A percentile compares a stretch with the other conserved stretches of the same genome.
These are phyloP conservation scores for Bonia amplexicaulis DNA, from an alignment of 176 grass and related monocot species.

Conservation along the genomic window DNA sequence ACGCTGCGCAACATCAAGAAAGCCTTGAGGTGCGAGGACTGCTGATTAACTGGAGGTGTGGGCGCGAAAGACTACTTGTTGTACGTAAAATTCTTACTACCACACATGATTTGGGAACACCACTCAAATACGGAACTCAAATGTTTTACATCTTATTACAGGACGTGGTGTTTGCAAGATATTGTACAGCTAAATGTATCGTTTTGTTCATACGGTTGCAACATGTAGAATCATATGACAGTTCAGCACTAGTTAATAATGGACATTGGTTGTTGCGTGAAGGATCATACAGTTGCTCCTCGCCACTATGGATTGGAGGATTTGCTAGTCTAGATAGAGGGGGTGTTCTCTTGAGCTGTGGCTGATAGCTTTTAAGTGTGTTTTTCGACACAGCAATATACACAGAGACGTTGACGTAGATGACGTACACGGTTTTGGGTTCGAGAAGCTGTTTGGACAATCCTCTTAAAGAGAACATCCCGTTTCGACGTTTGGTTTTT, in stretches of 20 bases:
- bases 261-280: too few species aligned
- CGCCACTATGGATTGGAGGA: neutral
- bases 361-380: fast-evolving
- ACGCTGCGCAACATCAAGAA: slow-evolving; percentile 62
- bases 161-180: neutral
- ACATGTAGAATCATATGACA: neutral
- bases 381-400: too few species aligned
- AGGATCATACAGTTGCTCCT: neutral
- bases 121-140: neutral
- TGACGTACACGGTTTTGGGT: too few species aligned
- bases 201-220: neutral
- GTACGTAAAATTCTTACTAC: neutral
- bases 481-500: too few species aligned
- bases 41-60: neutral
- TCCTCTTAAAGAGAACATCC: too few species aligned
- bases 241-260: neutral
- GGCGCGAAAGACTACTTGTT: neutral
- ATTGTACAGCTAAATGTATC: neutral
- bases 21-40: slow-evolving; percentile 47
- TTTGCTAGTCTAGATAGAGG: neutral
- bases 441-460: too few species aligned
- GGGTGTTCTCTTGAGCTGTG: too few species aligned
- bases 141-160: neutral
- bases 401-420: too few species aligned
- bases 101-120: neutral